phyloP scores from a whole-genome alignment of 441 rosid genomes.

The Pelargonium hybrid region DNA sequence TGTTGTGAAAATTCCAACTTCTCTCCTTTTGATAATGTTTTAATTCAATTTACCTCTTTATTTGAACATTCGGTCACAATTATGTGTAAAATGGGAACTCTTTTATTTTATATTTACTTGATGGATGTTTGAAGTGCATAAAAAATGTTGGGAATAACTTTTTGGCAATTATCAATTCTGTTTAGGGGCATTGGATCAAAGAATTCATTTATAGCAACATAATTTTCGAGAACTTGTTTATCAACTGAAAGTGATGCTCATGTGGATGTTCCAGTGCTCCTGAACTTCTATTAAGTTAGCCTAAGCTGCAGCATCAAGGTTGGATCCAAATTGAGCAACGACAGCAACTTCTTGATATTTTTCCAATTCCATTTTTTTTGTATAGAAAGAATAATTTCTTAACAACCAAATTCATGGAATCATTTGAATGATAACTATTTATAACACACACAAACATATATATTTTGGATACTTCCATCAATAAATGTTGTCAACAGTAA shows the following conservation, averaged over 20 bases:
- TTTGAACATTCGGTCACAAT: too few species aligned
- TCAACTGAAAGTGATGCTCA: neutral
- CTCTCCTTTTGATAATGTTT: too few species aligned
- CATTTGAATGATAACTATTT: neutral
- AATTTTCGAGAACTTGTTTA: neutral
- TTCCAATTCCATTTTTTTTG: neutral
- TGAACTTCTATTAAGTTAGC: neutral
- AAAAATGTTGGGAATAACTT: too few species aligned
- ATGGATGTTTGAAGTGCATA: too few species aligned
- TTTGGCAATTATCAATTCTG: too few species aligned
- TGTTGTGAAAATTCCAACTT: too few species aligned
- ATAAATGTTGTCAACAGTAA: neutral
- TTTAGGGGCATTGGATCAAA: too few species aligned
- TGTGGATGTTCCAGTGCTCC: neutral
- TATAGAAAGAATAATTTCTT: neutral
- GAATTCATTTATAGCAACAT: too few species aligned
- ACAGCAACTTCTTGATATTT: neutral
- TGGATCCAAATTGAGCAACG: neutral
- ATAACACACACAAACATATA: neutral
- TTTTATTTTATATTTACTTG: too few species aligned
- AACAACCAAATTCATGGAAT: neutral
- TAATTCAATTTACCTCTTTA: too few species aligned
- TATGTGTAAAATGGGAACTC: too few species aligned
- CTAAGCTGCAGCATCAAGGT: neutral
- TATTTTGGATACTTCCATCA: neutral